phyloP scores from a whole-genome alignment of 305 asterid species.

The Coffea humblotiana region DNA sequence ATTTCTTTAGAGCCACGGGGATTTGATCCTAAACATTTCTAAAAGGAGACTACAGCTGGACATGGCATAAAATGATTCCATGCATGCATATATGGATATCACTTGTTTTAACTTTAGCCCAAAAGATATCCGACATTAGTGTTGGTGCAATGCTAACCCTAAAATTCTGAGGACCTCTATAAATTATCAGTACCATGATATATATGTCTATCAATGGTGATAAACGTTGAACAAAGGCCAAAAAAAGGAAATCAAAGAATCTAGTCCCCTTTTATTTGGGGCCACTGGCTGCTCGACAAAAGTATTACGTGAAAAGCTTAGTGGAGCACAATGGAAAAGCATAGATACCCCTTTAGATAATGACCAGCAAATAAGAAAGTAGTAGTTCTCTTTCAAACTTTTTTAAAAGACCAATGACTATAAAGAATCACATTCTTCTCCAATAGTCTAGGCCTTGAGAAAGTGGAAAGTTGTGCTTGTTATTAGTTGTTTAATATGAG shows the following conservation, averaged over 20 bases:
- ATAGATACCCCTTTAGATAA: not conserved
- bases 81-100: not conserved
- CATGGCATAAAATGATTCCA: not conserved
- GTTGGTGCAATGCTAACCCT: not conserved
- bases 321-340: slow-evolving; percentile 4
- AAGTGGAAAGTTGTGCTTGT: not conserved
- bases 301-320: not conserved
- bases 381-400: not conserved
- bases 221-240: not conserved
- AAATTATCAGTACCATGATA: not conserved
- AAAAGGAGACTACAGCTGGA: not conserved
- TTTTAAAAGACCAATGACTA: not conserved
- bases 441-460: not conserved
- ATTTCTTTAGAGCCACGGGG: too few relatives aligned
- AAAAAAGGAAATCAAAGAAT: slow-evolving; percentile 1
- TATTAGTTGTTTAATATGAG: not conserved
- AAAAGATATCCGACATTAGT: not conserved
- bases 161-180: not conserved
- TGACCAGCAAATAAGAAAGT: not conserved
- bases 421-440: not conserved
- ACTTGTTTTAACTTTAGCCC: not conserved
- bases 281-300: not conserved
- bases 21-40: too few relatives aligned
- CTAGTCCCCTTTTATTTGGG: not conserved
- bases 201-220: not conserved